Evolutionary conservation across 306 rosid species (phyloP).

Genomic region (Vicia sativa): DNA sequence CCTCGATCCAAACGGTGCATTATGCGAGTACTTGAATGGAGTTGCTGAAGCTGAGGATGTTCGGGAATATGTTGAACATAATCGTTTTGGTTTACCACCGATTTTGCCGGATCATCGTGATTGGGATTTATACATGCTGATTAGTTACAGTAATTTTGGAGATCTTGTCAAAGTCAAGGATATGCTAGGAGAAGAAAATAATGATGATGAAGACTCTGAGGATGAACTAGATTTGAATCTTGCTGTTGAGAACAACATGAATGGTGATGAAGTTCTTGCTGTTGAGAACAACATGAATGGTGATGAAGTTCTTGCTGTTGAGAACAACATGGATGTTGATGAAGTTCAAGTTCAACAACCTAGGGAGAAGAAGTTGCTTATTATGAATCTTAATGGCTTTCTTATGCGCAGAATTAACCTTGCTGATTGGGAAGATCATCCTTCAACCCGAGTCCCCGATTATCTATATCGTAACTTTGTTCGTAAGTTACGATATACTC

Average conservation of each 20-base stretch:
- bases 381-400: conserved; percentile 30
- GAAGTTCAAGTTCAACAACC: background rate
- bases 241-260: background rate
- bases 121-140: no score
- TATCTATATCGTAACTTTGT: background rate
- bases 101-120: no score
- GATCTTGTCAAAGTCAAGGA: no score
- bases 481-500: conserved; percentile 4
- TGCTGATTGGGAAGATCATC: background rate
- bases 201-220: background rate
- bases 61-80: conserved; percentile 33
- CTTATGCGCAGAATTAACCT: background rate
- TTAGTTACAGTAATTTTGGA: no score
- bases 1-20: background rate
- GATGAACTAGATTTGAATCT: background rate
- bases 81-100: conserved; percentile 35
- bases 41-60: conserved; percentile 28
- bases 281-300: conserved; percentile 3
- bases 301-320: conserved; percentile 1
- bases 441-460: background rate
- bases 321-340: conserved; percentile 5
- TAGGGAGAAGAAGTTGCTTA: conserved; percentile 30
- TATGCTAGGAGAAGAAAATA: background rate
- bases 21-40: background rate
- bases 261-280: conserved; percentile 2